phyloP scores from a whole-genome alignment of 306 rosid species.

The Adenanthera pavonina region DNA sequence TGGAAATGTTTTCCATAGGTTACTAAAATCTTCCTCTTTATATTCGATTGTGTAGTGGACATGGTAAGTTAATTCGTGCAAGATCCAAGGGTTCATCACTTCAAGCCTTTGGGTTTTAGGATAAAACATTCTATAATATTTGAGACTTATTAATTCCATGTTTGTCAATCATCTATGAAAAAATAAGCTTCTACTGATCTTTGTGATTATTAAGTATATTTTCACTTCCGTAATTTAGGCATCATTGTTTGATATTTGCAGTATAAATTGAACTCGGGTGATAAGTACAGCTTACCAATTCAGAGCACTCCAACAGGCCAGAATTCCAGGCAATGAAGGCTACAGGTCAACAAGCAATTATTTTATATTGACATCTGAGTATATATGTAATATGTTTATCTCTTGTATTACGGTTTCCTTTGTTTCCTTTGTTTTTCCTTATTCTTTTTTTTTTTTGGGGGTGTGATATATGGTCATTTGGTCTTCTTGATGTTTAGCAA shows the following conservation, averaged over 20 bases:
- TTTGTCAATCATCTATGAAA: background rate
- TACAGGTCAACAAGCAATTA: slow-evolving; percentile 25
- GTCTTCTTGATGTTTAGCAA: background rate
- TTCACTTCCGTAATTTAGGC: slow-evolving; percentile 33
- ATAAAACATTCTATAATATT: background rate
- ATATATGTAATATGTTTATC: slow-evolving; percentile 40
- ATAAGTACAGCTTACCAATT: slow-evolving; percentile 46
- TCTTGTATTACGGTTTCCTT: slow-evolving; percentile 17
- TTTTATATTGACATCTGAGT: slow-evolving; percentile 42
- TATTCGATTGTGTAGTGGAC: background rate
- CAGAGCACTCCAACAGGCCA: slow-evolving; percentile 47
- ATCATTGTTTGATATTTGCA: slow-evolving; percentile 47
- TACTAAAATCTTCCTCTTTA: background rate
- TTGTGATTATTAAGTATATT: background rate
- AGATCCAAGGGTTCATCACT: slow-evolving; percentile 8
- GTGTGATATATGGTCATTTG: background rate
- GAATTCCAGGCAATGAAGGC: slow-evolving; percentile 55
- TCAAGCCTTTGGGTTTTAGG: slow-evolving; percentile 3
- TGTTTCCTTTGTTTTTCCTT: slow-evolving; percentile 25
- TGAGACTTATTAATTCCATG: background rate
- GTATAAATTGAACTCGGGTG: slow-evolving; percentile 76
- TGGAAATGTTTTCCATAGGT: background rate
- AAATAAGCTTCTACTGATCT: slow-evolving; percentile 1
- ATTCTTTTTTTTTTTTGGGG: background rate
- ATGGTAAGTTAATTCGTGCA: slow-evolving; percentile 1